Conservation (phyloP, 805 yeast species). For the Kluyveromyces wickerhamii region DNA sequence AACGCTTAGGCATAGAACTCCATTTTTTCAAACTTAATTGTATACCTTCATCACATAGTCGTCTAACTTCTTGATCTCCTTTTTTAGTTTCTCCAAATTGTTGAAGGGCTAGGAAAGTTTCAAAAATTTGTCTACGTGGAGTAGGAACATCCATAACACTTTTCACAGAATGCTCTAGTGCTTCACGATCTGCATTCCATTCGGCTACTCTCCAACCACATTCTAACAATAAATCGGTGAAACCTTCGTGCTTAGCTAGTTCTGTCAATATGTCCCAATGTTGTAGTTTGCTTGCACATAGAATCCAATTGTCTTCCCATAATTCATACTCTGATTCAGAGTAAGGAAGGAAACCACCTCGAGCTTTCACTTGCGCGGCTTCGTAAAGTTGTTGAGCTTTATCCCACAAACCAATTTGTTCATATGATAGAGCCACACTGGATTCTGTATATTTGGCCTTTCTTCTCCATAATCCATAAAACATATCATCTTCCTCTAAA, state of each 20-base stretch:
- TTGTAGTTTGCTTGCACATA: conserved; percentile 93
- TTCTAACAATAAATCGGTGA: conserved; percentile 87
- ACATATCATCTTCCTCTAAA: conserved; percentile 91
- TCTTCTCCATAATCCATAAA: conserved; percentile 96
- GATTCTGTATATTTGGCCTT: conserved; percentile 93
- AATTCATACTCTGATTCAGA: conserved; percentile 90
- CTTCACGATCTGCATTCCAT: conserved; percentile 93
- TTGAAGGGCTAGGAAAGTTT: conserved; percentile 87
- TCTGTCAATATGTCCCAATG: conserved; percentile 98
- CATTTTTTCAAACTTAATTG: conserved; percentile 87
- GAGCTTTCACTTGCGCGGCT: conserved; percentile 91
- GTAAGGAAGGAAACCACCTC: conserved; percentile 91
- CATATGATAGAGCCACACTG: conserved; percentile 84
- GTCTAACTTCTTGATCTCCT: conserved; percentile 74
- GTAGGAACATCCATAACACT: conserved; percentile 98
- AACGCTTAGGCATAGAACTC: conserved; percentile 74
- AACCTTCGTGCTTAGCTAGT: conserved; percentile 95
- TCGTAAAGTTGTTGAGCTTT: conserved; percentile 91
- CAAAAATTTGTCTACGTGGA: conserved; percentile 91
- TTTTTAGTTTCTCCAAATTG: conserved; percentile 89
- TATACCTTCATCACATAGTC: conserved; percentile 91
- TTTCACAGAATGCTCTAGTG: conserved; percentile 87
- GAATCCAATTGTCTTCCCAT: conserved; percentile 99
- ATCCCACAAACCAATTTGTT: conserved; percentile 92
- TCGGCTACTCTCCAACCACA: conserved; percentile 99